Evolutionary conservation across 73 alveolate species (phyloP), one percentile per base, ranked within the genome.

Genomic region (Breviolum minutum): DNA sequence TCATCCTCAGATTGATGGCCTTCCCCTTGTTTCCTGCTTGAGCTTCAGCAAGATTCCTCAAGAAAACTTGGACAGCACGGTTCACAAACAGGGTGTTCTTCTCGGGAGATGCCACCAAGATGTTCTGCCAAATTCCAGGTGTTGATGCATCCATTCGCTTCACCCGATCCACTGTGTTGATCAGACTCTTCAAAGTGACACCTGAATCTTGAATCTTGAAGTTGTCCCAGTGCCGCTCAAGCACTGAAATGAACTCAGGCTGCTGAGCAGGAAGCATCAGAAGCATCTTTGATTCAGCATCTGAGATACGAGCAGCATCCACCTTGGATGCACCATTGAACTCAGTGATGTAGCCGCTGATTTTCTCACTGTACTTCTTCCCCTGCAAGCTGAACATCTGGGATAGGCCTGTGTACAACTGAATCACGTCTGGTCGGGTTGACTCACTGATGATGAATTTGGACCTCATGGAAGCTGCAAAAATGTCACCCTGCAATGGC

Each of bases 151-250:
- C 93, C 60, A 8, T 10, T 9, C 73, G 54, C 76, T 54, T 54
- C 74, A 9, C 26, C 2, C 93, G 74, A 60, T 61, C 93, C 60
- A 40, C 71, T 0, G 24, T 10, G 61, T 9, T 84, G 62, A 84
- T 8, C 27, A 84, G 68, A 3, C 12, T 84, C 74, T 60, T 40
- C 10, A 84, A 40, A 8, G 93, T 54, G 48, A 60, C 26, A 5
- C 77, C 93, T 6, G 61, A 17, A 16, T 84, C 93, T 10, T 60
- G 73, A 8, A 8, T 20, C 93, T 84, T 84, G 93, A 84, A 84
- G 62, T 84, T 54, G 93, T 84, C 93, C 93, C 93, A 84, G 26
- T 84, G 93, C 10, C 61, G 24, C 14, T 60, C 64, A n/a, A 84
- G 48, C 5, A 24, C 26, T 20, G 9, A 10, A 40, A 54, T n/a